These are phyloP conservation scores for Pichia sp. DNA, from an alignment of 1,139 yeast species.

Conservation along the genomic window DNA sequence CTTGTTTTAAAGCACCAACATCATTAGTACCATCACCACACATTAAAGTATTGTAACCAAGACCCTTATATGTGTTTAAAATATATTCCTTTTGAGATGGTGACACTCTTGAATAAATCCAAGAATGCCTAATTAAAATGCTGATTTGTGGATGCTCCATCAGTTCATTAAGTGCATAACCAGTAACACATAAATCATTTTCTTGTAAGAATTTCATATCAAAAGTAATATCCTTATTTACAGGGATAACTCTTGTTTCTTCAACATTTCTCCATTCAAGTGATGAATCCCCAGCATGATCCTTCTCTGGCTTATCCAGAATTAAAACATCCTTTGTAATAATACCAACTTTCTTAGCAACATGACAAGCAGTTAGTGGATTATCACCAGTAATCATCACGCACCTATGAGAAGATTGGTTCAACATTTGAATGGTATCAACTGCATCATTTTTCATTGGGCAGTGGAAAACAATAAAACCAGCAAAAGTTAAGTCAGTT, in stretches of 20 bases:
- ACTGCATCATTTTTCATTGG: slow-evolving; percentile 92
- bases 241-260: slow-evolving; percentile 68
- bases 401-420: slow-evolving; percentile 90
- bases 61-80: slow-evolving; percentile 71
- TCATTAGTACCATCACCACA: slow-evolving; percentile 99
- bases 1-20: slow-evolving; percentile 98
- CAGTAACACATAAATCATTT: slow-evolving; percentile 88
- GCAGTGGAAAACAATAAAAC: slow-evolving; percentile 94
- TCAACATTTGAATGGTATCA: slow-evolving; percentile 84
- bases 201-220: slow-evolving; percentile 53
- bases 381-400: slow-evolving; percentile 99
- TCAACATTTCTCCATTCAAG: slow-evolving; percentile 83
- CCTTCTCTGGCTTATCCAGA: slow-evolving; percentile 71
- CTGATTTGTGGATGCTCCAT: slow-evolving; percentile 56
- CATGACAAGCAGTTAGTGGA: slow-evolving; percentile 97
- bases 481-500: slow-evolving; percentile 69
- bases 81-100: slow-evolving; percentile 93
- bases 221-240: slow-evolving; percentile 48
- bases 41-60: slow-evolving; percentile 93
- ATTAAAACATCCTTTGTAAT: slow-evolving; percentile 78
- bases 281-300: slow-evolving; percentile 45
- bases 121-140: slow-evolving; percentile 75
- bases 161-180: slow-evolving; percentile 74
- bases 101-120: slow-evolving; percentile 98
- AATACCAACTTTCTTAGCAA: slow-evolving; percentile 87